Evolutionary conservation across 2,329 filamentous ascomycete genomes (phyloP), one percentile per base, ranked within the genome.

Genomic region (Cytospora leucostoma): DNA sequence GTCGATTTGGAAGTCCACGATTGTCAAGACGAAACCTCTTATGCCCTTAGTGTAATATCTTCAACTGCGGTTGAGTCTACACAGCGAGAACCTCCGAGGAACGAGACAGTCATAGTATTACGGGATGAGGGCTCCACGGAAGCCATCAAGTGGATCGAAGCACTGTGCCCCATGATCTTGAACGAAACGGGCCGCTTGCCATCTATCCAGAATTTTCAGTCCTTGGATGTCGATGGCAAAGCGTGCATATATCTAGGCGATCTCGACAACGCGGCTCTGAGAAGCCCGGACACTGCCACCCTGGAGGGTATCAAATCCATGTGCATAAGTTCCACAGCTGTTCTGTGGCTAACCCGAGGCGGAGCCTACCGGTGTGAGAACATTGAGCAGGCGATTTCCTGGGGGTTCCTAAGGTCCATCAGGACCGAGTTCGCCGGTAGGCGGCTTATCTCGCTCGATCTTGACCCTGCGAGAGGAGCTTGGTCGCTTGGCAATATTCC

Each of bases 331-430:
- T 56, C 47, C 34, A 32, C 34, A 17, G 60, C 33, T 3, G 34
- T 65, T 15, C 53, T 65, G 15, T 65, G 63, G 63, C 34, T 65
- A 15, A 62, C 56, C 2, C 32, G 32, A 34, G 63, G 63, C 27
- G 60, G 56, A n/a, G 32, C 50, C 21, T 63, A 70, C 21, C 67
- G 68, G 12, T 62, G 60, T 34, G 40, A 64, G 52, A 33, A 56
- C 3, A 60, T 65, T 61, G 37, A 69, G 37, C 53, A 66, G 64
- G 33, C 68, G 63, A 35, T 70, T 37, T 32, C 63, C 65, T 33
- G 68, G 0, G 72, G 72, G n/a, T 58, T 73, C 10, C 62, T 70
- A 21, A 69, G 72, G 7, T 67, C 67, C 13, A 62, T 70, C 19
- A 68, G 71, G 11, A 71, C 67, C 7, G 71, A 74, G 57, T 59